Conservation (phyloP, 257 asterid species). For the Scutellaria galericulata region DNA sequence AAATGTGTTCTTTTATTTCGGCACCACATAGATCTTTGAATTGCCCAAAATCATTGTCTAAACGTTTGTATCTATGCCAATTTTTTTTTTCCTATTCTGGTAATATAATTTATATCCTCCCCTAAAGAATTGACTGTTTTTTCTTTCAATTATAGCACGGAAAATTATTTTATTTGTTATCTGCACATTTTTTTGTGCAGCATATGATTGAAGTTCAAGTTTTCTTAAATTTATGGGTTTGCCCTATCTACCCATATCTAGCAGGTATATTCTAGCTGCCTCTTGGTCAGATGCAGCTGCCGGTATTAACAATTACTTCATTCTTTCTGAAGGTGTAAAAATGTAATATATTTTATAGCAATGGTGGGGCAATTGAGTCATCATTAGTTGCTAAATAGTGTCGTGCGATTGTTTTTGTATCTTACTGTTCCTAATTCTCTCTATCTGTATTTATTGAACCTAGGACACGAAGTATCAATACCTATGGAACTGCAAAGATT, state of each 20-base stretch:
- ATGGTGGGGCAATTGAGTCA: conserved; percentile 3
- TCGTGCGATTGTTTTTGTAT: conserved; percentile 20
- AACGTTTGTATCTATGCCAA: conserved; percentile 12
- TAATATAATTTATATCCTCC: conserved; percentile 16
- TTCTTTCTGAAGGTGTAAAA: neutral
- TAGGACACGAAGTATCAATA: conserved; percentile 91
- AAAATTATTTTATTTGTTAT: neutral
- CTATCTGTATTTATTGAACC: conserved; percentile 56
- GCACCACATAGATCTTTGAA: neutral
- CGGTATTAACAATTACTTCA: conserved; percentile 5
- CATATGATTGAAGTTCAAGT: neutral
- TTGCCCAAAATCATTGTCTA: neutral
- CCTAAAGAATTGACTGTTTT: neutral
- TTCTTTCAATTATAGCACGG: neutral
- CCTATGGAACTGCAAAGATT: conserved; percentile 96
- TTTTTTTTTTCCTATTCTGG: neutral
- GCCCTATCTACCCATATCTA: too few species aligned
- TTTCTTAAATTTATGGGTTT: too few species aligned
- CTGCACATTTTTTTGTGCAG: neutral
- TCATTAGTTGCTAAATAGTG: conserved; percentile 17
- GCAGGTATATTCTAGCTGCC: too few species aligned
- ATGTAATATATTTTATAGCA: conserved; percentile 14
- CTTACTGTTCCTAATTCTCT: conserved; percentile 49
- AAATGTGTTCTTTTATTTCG: neutral
- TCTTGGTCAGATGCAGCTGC: neutral